Conservation (phyloP, 2,329 filamentous ascomycete genomes). For the Aspergillus hortae region DNA sequence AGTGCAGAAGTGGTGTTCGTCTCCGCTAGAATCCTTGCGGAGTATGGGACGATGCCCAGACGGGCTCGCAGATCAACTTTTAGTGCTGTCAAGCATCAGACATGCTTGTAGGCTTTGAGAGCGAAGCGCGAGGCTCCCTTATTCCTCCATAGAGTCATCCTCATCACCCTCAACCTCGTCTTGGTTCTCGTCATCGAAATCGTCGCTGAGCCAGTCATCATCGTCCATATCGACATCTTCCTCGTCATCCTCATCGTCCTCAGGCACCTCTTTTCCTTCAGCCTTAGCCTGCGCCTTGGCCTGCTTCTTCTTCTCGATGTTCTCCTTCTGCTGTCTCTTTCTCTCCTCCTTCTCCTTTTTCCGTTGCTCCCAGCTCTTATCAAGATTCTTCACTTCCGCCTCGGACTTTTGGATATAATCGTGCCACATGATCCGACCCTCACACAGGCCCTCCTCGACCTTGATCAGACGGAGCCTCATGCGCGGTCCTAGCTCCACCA, state of each 20-base stretch:
- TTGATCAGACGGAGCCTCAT: constrained; percentile 88
- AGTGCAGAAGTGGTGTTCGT: too few relatives aligned
- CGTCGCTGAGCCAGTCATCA: constrained; percentile 52
- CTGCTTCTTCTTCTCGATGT: constrained; percentile 81
- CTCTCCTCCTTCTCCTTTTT: constrained; percentile 77
- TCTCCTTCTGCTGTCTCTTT: constrained; percentile 79
- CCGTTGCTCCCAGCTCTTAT: constrained; percentile 76
- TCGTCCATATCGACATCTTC: constrained; percentile 14
- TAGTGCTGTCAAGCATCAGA: not conserved
- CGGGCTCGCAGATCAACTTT: not conserved
- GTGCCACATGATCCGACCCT: constrained; percentile 95
- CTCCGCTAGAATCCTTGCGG: not conserved
- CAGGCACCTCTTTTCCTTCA: constrained; percentile 40
- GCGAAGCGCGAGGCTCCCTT: constrained; percentile 9
- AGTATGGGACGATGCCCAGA: not conserved
- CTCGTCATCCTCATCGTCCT: constrained; percentile 49
- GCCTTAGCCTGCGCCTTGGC: constrained; percentile 51
- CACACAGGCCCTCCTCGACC: constrained; percentile 89
- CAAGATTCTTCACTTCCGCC: constrained; percentile 72
- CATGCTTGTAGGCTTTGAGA: too few relatives aligned
- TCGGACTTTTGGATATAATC: constrained; percentile 85
- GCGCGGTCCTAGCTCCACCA: constrained; percentile 87
- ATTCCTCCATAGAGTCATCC: constrained; percentile 41
- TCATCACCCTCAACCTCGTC: constrained; percentile 35
- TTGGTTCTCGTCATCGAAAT: constrained; percentile 40